Percentiles rank a stretch among this genome's conserved stretches.
phyloP scores from a whole-genome alignment of 208 protist genomes.

The Zelonia costaricensis region DNA sequence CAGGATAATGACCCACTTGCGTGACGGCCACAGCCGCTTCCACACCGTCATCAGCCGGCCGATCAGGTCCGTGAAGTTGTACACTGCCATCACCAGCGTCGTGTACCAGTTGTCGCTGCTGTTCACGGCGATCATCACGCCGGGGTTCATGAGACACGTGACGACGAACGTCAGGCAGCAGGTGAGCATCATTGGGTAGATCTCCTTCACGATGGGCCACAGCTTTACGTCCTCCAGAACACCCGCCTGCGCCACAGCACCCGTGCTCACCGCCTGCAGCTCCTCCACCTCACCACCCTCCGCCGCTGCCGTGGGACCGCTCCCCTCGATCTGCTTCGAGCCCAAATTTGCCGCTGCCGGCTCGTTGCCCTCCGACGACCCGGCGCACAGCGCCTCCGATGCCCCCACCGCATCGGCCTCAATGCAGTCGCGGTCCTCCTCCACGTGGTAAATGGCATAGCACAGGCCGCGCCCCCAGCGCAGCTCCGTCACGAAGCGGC shows the following conservation, averaged over 20 bases:
- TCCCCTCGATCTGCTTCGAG: constrained; percentile 8
- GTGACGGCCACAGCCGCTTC: constrained; percentile 38
- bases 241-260: constrained; percentile 28
- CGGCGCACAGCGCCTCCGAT: too few relatives aligned
- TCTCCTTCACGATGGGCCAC: constrained; percentile 39
- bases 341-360: constrained; percentile 10
- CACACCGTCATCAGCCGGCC: constrained; percentile 47
- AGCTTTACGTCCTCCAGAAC: constrained; percentile 36
- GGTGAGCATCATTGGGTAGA: constrained; percentile 75
- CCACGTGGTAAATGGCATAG: constrained; percentile 28
- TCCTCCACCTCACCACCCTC: constrained; percentile 4
- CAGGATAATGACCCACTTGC: constrained; percentile 49
- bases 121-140: constrained; percentile 55
- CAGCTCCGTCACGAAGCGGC: constrained; percentile 58
- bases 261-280: constrained; percentile 6
- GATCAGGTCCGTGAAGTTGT: constrained; percentile 67
- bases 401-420: constrained; percentile 2
- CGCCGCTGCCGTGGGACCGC: too few relatives aligned
- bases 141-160: constrained; percentile 69
- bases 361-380: constrained; percentile 1
- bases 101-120: constrained; percentile 48
- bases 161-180: constrained; percentile 67
- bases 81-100: constrained; percentile 56
- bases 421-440: too few relatives aligned
- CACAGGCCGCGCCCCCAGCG: constrained; percentile 30